These are phyloP conservation scores for Trichosporon faecale DNA, from an alignment of 1,284 basidiomycete genomes.

Conservation along the genomic window DNA sequence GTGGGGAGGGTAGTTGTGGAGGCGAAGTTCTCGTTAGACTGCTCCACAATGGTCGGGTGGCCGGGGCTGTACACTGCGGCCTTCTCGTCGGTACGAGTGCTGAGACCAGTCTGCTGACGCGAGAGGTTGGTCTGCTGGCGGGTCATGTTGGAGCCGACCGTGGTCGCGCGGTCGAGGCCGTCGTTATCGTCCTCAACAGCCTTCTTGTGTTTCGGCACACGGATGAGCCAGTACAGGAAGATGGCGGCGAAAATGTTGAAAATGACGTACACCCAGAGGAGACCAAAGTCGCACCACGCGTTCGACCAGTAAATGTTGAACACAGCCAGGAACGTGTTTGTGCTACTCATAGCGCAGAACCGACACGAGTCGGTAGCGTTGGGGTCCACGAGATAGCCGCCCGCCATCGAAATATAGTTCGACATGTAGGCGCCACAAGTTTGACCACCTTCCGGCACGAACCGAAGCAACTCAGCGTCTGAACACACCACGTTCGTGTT, in stretches of 20 bases:
- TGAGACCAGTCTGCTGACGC: conserved; percentile 11
- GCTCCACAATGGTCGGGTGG: neutral
- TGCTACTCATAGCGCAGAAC: conserved; percentile 54
- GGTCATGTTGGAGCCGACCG: conserved; percentile 12
- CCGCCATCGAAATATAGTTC: conserved; percentile 41
- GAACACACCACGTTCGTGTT: conserved; percentile 51
- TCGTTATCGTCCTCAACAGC: conserved; percentile 15
- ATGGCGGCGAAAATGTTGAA: conserved; percentile 57
- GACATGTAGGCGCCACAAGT: conserved; percentile 53
- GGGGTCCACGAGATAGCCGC: conserved; percentile 48
- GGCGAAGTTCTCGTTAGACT: conserved; percentile 4
- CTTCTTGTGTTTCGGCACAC: conserved; percentile 35
- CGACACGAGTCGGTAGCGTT: conserved; percentile 43
- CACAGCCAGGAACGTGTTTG: conserved; percentile 60
- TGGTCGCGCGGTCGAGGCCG: conserved; percentile 18
- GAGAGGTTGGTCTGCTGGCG: conserved; percentile 13
- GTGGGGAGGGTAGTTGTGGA: conserved; percentile 4
- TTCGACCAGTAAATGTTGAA: conserved; percentile 61
- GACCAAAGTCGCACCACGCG: conserved; percentile 63
- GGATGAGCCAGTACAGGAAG: conserved; percentile 45
- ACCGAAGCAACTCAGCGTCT: conserved; percentile 46
- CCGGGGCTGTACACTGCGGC: neutral
- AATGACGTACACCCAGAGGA: conserved; percentile 63
- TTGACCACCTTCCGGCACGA: conserved; percentile 49
- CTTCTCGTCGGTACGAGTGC: neutral